phyloP scores from a whole-genome alignment of 805 yeast genomes.

The Lachancea fermentati region DNA sequence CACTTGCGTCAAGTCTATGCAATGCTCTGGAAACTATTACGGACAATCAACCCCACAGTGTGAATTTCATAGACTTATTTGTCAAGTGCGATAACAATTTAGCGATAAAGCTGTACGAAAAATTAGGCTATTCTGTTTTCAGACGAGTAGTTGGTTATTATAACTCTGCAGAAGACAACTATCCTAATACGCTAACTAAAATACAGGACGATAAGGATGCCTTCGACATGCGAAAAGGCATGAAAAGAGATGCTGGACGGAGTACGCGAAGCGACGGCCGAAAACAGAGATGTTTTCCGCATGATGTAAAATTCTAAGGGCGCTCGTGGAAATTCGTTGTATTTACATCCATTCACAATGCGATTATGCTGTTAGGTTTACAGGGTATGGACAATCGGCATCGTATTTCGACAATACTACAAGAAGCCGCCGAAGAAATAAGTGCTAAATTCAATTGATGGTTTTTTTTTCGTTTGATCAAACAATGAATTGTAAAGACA shows the following conservation, averaged over 20 bases:
- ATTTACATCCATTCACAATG: not conserved
- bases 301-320: conserved; percentile 53
- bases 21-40: conserved; percentile 66
- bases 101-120: conserved; percentile 79
- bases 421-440: not conserved
- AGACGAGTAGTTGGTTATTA: conserved; percentile 89
- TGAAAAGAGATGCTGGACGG: conserved; percentile 48
- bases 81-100: conserved; percentile 80
- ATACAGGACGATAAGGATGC: conserved; percentile 74
- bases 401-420: not conserved
- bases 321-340: not conserved
- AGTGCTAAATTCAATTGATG: too few species aligned
- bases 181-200: conserved; percentile 36
- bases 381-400: too few species aligned
- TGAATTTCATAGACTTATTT: conserved; percentile 84
- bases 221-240: conserved; percentile 72
- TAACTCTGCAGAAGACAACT: conserved; percentile 47
- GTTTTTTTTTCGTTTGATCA: too few species aligned
- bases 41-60: conserved; percentile 69
- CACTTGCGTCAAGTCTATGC: conserved; percentile 78
- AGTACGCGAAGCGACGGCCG: conserved; percentile 60
- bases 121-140: conserved; percentile 77
- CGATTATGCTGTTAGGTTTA: not conserved
- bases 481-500: too few species aligned
- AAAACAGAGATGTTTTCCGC: conserved; percentile 54